These are phyloP conservation scores for Arctostaphylos glauca DNA, from an alignment of 148 eudicot species.

Conservation along the genomic window DNA sequence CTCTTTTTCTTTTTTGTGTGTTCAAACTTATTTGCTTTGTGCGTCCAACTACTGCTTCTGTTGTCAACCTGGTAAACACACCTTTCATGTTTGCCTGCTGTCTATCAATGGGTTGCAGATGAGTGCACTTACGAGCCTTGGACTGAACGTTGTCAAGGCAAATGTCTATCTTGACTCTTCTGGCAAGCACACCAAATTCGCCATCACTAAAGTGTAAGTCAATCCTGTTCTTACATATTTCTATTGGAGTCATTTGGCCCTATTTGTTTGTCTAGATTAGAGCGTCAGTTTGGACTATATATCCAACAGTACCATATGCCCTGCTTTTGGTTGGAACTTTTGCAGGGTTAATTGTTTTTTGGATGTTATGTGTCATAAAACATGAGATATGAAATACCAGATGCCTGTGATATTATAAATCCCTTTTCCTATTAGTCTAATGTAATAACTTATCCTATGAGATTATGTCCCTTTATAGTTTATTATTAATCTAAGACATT, in stretches of 20 bases:
- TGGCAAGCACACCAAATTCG: constrained; percentile 95
- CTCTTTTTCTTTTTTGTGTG: not conserved
- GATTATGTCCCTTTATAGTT: not conserved
- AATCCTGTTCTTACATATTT: constrained; percentile 22
- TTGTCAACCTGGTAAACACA: constrained; percentile 20
- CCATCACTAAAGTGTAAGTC: constrained; percentile 93
- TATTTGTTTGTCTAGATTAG: not conserved
- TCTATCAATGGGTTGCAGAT: constrained; percentile 59
- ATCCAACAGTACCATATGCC: not conserved
- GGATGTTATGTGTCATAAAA: not conserved
- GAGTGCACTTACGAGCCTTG: constrained; percentile 88
- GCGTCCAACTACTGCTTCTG: not conserved
- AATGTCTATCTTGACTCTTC: constrained; percentile 93
- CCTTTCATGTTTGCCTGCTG: constrained; percentile 25
- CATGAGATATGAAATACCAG: not conserved
- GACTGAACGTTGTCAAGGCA: constrained; percentile 93
- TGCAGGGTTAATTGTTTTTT: not conserved
- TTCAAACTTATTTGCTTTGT: not conserved
- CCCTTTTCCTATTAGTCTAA: not conserved
- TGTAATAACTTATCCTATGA: not conserved
- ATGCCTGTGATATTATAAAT: not conserved
- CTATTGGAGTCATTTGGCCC: constrained; percentile 5
- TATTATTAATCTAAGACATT: too few species aligned
- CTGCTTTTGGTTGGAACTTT: constrained; percentile 1
- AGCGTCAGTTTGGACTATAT: not conserved